Evolutionary conservation across 805 yeast genomes (phyloP).

Genomic region (Pichia ethanolica): DNA sequence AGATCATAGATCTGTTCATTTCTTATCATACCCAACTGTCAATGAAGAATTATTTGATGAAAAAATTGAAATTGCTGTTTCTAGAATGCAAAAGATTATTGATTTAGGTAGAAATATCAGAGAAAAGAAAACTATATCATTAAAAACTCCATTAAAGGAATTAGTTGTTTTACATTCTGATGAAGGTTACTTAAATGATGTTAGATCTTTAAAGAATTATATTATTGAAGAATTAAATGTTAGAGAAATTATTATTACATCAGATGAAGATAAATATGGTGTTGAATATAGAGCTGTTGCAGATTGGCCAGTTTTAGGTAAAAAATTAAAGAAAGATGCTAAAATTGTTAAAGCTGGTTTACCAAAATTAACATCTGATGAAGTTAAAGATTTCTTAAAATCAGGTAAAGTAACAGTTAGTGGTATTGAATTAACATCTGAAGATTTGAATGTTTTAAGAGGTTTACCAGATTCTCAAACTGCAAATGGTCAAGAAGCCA

Average conservation of each 20-base stretch:
- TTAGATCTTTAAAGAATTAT: conserved; percentile 69
- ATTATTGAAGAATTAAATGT: conserved; percentile 88
- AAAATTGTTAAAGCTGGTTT: conserved; percentile 91
- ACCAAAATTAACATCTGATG: conserved; percentile 72
- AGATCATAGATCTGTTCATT: conserved; percentile 84
- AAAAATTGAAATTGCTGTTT: conserved; percentile 78
- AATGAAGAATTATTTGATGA: conserved; percentile 76
- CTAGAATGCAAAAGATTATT: conserved; percentile 94
- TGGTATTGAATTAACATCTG: conserved; percentile 79
- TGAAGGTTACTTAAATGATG: conserved; percentile 62
- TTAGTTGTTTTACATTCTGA: conserved; percentile 83
- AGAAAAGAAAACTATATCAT: conserved; percentile 88
- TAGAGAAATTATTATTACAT: conserved; percentile 77
- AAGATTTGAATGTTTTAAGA: conserved; percentile 85
- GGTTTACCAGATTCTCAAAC: conserved; percentile 68
- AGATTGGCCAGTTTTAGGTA: conserved; percentile 98
- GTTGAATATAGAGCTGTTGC: conserved; percentile 93
- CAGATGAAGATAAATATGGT: conserved; percentile 86
- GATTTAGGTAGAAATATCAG: conserved; percentile 95
- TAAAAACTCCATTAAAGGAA: conserved; percentile 89
- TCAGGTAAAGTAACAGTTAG: conserved; percentile 77
- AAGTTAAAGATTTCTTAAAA: conserved; percentile 67
- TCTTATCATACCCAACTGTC: conserved; percentile 82
- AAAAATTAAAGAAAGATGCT: conserved; percentile 90
- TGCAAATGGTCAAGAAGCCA: conserved; percentile 70